A percentile compares a stretch with the other conserved stretches of the same genome.
Evolutionary conservation across 352 stramenopile genomes (phyloP).

Genomic region (Globisporangium ultimum): DNA sequence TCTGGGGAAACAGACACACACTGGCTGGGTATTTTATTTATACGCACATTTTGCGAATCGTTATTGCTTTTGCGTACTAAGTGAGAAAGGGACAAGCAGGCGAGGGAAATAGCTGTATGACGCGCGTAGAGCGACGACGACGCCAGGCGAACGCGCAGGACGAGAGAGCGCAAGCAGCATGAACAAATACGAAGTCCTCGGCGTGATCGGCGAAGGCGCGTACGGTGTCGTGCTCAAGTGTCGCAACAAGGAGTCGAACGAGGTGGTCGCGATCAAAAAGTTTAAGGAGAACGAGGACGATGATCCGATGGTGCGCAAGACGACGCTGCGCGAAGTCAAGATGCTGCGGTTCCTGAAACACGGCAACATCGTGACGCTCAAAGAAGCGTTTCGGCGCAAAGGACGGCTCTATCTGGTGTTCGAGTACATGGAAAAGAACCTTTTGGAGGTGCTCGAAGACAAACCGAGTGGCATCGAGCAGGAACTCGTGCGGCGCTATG

Average conservation of each 20-base stretch:
- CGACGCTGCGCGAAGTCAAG: slow-evolving; percentile 95
- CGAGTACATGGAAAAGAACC: slow-evolving; percentile 97
- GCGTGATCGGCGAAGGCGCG: slow-evolving; percentile 91
- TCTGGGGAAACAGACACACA: slow-evolving; percentile 4
- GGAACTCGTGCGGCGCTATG: slow-evolving; percentile 96
- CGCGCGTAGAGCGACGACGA: background rate
- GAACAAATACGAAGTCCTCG: slow-evolving; percentile 95
- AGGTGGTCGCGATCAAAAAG: slow-evolving; percentile 99
- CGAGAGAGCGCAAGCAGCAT: slow-evolving; percentile 32
- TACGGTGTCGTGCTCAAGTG: slow-evolving; percentile 94
- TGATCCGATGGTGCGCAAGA: slow-evolving; percentile 92
- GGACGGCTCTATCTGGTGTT: slow-evolving; percentile 96
- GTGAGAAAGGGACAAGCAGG: background rate
- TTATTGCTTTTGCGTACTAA: background rate
- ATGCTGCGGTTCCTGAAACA: slow-evolving; percentile 98
- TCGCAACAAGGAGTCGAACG: slow-evolving; percentile 93
- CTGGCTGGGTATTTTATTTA: background rate
- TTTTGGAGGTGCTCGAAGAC: slow-evolving; percentile 94
- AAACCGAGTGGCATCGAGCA: slow-evolving; percentile 83
- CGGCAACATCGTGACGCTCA: slow-evolving; percentile 97
- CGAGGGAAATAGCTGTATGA: slow-evolving; percentile 6
- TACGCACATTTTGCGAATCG: slow-evolving; percentile 1
- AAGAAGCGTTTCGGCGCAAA: slow-evolving; percentile 98
- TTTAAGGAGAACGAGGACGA: slow-evolving; percentile 93
- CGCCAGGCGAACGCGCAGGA: background rate